Conservation (phyloP, 306 rosid genomes). For the Begonia fuchsioides region DNA sequence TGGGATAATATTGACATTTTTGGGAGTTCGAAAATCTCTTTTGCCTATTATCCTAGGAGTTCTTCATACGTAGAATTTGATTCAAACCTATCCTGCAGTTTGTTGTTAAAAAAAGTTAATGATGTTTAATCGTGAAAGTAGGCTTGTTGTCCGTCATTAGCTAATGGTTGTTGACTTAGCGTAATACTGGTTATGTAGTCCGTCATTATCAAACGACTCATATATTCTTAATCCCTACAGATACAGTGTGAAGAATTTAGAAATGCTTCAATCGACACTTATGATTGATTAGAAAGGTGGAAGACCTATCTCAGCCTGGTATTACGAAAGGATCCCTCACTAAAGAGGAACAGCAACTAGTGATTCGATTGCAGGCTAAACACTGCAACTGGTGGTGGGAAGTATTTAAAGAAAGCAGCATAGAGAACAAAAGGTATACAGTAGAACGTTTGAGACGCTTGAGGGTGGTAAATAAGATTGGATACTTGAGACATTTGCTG, state of each 20-base stretch:
- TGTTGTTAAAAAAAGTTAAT: too few relatives aligned
- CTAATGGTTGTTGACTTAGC: too few relatives aligned
- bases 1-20: too few relatives aligned
- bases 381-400: constrained; percentile 94
- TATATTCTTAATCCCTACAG: too few relatives aligned
- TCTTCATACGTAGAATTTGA: too few relatives aligned
- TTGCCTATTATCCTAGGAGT: too few relatives aligned
- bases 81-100: too few relatives aligned
- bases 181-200: too few relatives aligned
- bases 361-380: constrained; percentile 60
- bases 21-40: too few relatives aligned
- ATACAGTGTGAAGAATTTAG: not conserved
- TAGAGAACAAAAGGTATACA: constrained; percentile 52
- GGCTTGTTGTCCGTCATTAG: too few relatives aligned
- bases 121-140: too few relatives aligned
- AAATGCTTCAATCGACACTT: not conserved
- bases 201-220: too few relatives aligned
- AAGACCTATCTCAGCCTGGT: constrained; percentile 78
- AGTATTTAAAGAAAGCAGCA: constrained; percentile 82
- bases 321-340: constrained; percentile 80
- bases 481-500: constrained; percentile 61
- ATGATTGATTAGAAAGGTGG: constrained; percentile 75
- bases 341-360: constrained; percentile 69
- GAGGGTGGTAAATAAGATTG: constrained; percentile 62
- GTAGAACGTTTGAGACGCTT: constrained; percentile 27